These are phyloP conservation scores for Hemerocallis citrina DNA, from an alignment of 106 monocot species.

Conservation along the genomic window DNA sequence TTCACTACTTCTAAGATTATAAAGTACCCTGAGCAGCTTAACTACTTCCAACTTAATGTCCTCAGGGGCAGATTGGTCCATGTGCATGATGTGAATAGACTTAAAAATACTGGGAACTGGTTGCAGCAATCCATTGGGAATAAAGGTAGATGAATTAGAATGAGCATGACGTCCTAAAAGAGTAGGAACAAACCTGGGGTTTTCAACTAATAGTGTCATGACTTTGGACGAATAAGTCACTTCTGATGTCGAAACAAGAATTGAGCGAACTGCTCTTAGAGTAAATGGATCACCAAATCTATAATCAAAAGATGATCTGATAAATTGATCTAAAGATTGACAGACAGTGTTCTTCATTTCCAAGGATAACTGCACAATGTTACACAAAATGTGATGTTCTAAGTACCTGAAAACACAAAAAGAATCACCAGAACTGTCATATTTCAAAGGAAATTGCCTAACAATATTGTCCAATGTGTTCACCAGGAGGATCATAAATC, in stretches of 20 bases:
- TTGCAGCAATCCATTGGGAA: constrained; percentile 46
- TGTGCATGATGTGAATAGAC: constrained; percentile 21
- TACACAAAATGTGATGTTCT: constrained; percentile 58
- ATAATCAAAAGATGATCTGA: constrained; percentile 66
- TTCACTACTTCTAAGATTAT: constrained; percentile 31
- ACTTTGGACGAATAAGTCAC: constrained; percentile 37
- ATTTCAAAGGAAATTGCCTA: constrained; percentile 25
- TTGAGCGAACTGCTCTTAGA: constrained; percentile 52
- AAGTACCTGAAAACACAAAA: constrained; percentile 32
- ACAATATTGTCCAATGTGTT: constrained; percentile 42
- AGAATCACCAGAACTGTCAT: constrained; percentile 2
- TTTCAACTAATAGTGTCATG: constrained; percentile 64
- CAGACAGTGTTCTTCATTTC: constrained; percentile 22
- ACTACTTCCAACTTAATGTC: constrained; percentile 60
- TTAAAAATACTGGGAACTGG: constrained; percentile 66
- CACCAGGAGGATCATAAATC: constrained; percentile 54
- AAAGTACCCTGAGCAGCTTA: constrained; percentile 75
- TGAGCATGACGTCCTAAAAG: constrained; percentile 17
- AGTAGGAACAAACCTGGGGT: constrained; percentile 60
- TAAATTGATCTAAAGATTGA: constrained; percentile 35
- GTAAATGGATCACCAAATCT: constrained; percentile 76
- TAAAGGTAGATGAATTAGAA: constrained; percentile 25
- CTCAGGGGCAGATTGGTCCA: neutral
- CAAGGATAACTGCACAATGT: constrained; percentile 45
- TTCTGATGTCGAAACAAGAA: constrained; percentile 48